Percentiles rank a stretch among this genome's conserved stretches.
Conservation (phyloP, 78 protist species). For the Blattamonas nauphoetae region DNA sequence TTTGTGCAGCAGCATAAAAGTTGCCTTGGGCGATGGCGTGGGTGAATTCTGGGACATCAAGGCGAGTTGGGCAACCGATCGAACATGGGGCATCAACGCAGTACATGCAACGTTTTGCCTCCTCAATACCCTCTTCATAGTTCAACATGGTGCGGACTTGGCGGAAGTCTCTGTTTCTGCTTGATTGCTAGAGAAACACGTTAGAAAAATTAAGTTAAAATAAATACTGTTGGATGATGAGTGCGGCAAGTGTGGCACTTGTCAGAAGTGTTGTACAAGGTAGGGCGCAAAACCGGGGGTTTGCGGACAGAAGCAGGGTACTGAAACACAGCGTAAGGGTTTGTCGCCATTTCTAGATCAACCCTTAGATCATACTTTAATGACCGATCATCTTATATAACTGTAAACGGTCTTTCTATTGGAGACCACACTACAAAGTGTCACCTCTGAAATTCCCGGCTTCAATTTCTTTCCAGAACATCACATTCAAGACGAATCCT, state of each 20-base stretch:
- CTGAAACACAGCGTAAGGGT: not conserved
- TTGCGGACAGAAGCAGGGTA: not conserved
- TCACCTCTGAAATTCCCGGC: no score
- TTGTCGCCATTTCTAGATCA: no score
- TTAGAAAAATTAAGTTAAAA: not conserved
- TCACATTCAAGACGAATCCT: no score
- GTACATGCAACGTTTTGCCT: conserved; percentile 73
- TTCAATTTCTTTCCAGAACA: no score
- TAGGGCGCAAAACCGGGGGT: not conserved
- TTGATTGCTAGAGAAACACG: not conserved
- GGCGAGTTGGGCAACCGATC: conserved; percentile 75
- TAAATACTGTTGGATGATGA: not conserved
- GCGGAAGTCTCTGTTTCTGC: not conserved
- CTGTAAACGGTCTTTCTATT: no score
- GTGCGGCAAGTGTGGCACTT: not conserved
- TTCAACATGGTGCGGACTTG: not conserved
- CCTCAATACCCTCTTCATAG: conserved; percentile 58
- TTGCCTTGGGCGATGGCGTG: conserved; percentile 60
- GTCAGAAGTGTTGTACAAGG: not conserved
- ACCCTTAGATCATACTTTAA: no score
- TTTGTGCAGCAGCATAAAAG: conserved; percentile 80
- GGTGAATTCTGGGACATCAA: conserved; percentile 78
- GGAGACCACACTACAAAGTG: no score
- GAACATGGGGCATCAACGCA: conserved; percentile 89
- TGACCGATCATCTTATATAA: no score